Conservation (phyloP, 805 yeast genomes). For the Lipomyces spencermartinsiae region DNA sequence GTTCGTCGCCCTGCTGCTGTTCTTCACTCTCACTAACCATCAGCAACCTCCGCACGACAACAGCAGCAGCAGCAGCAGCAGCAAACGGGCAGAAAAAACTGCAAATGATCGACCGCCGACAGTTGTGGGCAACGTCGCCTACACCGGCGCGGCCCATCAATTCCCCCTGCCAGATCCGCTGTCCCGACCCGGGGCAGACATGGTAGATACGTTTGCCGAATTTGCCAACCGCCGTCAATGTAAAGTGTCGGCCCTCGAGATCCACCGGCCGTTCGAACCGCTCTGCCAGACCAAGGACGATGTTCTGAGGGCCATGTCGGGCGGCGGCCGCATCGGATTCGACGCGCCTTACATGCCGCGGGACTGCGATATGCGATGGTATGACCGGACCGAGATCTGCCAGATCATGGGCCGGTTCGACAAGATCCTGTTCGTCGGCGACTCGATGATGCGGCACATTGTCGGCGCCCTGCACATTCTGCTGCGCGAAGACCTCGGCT, state of each 20-base stretch:
- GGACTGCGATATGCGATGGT: conserved; percentile 39
- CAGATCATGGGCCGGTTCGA: conserved; percentile 30
- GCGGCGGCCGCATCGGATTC: conserved; percentile 37
- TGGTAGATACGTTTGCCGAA: conserved; percentile 34
- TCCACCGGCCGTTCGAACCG: conserved; percentile 38
- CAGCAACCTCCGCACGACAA: conserved; percentile 12
- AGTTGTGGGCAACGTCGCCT: conserved; percentile 21
- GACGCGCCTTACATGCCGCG: conserved; percentile 40
- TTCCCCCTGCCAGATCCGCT: conserved; percentile 30
- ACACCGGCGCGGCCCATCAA: conserved; percentile 23
- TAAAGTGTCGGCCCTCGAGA: conserved; percentile 32
- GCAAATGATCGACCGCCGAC: background rate
- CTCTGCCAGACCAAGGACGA: conserved; percentile 25
- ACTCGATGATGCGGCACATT: conserved; percentile 38
- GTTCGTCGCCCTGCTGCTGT: conserved; percentile 13
- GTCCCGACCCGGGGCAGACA: conserved; percentile 18
- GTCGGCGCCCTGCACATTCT: conserved; percentile 37
- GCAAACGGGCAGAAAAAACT: conserved; percentile 2
- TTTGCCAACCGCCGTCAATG: conserved; percentile 28
- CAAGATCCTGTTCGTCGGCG: conserved; percentile 33
- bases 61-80: conserved; percentile 1
- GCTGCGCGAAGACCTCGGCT: conserved; percentile 37
- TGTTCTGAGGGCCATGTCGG: conserved; percentile 35
- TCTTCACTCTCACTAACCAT: conserved; percentile 8
- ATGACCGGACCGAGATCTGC: conserved; percentile 34